phyloP scores from a whole-genome alignment of 1,284 basidiomycete genomes.

The Papiliotrema laurentii region DNA sequence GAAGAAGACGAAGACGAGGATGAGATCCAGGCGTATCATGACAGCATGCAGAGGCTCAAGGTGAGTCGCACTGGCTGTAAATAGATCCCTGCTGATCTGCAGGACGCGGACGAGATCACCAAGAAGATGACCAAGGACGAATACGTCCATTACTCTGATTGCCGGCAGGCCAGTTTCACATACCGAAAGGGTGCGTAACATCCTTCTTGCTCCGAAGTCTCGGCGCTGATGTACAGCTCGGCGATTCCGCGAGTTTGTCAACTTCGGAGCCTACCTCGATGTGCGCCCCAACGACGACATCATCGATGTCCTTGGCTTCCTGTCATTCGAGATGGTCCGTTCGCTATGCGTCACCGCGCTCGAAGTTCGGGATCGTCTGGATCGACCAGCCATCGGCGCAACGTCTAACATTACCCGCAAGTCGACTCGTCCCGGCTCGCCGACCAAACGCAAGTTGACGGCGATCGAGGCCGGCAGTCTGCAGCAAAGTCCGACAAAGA shows the following conservation, averaged over 20 bases:
- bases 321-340: constrained; percentile 95
- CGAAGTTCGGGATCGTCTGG: constrained; percentile 54
- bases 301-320: constrained; percentile 92
- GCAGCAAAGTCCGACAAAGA: constrained; percentile 21
- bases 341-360: constrained; percentile 82
- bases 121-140: constrained; percentile 94
- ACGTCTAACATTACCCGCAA: background rate
- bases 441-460: constrained; percentile 21
- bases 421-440: constrained; percentile 8
- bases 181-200: constrained; percentile 74
- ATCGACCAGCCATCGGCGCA: constrained; percentile 2
- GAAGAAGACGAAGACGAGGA: constrained; percentile 96
- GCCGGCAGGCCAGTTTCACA: constrained; percentile 93
- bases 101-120: constrained; percentile 94
- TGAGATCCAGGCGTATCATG: constrained; percentile 92
- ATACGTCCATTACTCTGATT: constrained; percentile 96
- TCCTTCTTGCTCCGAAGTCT: constrained; percentile 58
- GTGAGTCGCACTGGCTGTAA: constrained; percentile 44
- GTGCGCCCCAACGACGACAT: constrained; percentile 92
- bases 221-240: constrained; percentile 62
- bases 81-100: constrained; percentile 2
- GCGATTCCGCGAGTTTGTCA: constrained; percentile 92
- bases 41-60: constrained; percentile 79
- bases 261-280: constrained; percentile 82
- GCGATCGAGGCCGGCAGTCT: constrained; percentile 51